These are phyloP conservation scores for Calocybe cyanea DNA, from an alignment of 768 basidiomycete genomes.

Conservation along the genomic window DNA sequence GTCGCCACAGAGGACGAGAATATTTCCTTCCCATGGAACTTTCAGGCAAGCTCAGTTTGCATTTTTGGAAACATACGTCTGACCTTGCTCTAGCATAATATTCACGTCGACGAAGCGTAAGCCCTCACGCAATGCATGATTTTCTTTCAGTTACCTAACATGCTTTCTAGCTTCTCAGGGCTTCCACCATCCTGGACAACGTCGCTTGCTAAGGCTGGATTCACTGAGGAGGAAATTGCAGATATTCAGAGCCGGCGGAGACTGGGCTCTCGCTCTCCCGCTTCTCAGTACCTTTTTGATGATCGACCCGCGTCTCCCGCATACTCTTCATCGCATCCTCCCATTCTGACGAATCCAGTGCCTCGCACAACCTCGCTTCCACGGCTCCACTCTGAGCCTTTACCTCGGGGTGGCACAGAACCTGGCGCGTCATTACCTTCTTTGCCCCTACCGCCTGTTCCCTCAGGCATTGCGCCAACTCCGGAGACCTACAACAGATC, in stretches of 20 bases:
- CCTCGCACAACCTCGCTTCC: constrained; percentile 34
- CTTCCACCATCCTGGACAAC: constrained; percentile 74
- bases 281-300: constrained; percentile 29
- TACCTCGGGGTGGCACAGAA: constrained; percentile 16
- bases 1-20: constrained; percentile 45
- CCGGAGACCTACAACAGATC: constrained; percentile 11
- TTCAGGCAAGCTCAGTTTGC: constrained; percentile 47
- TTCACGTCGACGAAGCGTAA: constrained; percentile 76
- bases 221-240: constrained; percentile 65
- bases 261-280: constrained; percentile 30
- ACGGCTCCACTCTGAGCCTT: constrained; percentile 28
- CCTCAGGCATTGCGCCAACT: constrained; percentile 12
- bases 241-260: constrained; percentile 46
- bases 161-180: constrained; percentile 47
- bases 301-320: constrained; percentile 34
- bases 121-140: constrained; percentile 19
- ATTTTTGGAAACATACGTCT: constrained; percentile 1
- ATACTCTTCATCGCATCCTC: constrained; percentile 14
- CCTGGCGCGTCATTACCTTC: constrained; percentile 3
- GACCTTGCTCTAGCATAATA: constrained; percentile 52
- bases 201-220: constrained; percentile 57
- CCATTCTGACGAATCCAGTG: constrained; percentile 24
- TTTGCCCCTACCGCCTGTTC: constrained; percentile 3
- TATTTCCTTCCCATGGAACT: constrained; percentile 72
- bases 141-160: constrained; percentile 3